Base-by-base conservation (phyloP, 805 yeast genomes). In the Spathaspora passalidarum region DNA sequence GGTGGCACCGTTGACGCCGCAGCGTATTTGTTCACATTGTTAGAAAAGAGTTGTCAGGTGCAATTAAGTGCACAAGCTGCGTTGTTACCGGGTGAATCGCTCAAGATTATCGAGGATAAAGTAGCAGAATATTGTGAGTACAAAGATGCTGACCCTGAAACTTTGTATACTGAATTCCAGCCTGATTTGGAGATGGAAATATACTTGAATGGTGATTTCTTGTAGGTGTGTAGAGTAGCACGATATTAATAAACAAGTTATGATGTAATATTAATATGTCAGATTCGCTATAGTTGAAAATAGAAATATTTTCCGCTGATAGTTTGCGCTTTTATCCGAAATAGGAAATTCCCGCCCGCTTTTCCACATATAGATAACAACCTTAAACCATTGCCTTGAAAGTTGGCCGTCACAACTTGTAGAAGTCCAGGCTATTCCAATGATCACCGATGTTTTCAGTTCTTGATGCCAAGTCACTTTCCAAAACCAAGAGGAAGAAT, bases 151-250 rank as follows among this genome's bases (percentile, higher is more conserved):
- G 90, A 86, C 60, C 81, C 86, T 5, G 91, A 82, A 55, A 69
- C 84, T 3, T 63, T 86, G 48, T 87, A 81, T 65, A 71, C 81
- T 38, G 94, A 86, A 54, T 84, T 86, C 63, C 90, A 85, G 64
- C 81, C 86, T 2, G 91, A 86, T 48, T 73, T 69, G 37, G 84
- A 81, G 52, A 49, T 49, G 54, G 58, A 51, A 40, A 37, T 45
- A 3, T 46, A 48, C 32, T 40, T 45, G 19, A 47, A 50, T 46
- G 35, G 32, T 26, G 41, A 46, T 17, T 50, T 48, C 29, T 44
- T 46, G 22, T 13, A n/a, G n/a, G n/a, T n/a, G n/a, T n/a, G 20
- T 25, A 34, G 35, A 18, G 9, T 42, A 32, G 11, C 9, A 6
- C n/a, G 9, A 18, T 32, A 5, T 32, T 17, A 14, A 7, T n/a